phyloP scores from a whole-genome alignment of 495 filamentous ascomycete species.

The Letharia columbiana region DNA sequence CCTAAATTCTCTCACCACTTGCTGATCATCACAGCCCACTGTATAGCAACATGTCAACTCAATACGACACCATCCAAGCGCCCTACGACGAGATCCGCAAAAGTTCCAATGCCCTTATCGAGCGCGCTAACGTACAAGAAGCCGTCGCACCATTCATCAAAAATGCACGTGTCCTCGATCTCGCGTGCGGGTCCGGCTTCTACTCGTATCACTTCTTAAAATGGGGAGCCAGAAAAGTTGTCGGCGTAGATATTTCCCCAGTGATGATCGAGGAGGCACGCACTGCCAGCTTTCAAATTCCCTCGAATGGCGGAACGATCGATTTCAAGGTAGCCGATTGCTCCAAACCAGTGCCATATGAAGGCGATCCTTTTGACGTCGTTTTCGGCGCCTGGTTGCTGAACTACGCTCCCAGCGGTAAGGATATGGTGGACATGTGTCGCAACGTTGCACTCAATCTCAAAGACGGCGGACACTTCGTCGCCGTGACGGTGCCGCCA shows the following conservation, averaged over 20 bases:
- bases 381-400: constrained; percentile 35
- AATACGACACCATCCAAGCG: constrained; percentile 22
- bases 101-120: constrained; percentile 16
- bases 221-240: constrained; percentile 28
- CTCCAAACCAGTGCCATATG: constrained; percentile 15
- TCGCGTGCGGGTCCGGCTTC: constrained; percentile 29
- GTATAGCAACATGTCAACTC: constrained; percentile 18
- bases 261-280: constrained; percentile 30
- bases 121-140: constrained; percentile 24
- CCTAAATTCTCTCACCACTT: neutral
- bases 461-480: constrained; percentile 29
- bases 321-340: constrained; percentile 25
- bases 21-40: neutral
- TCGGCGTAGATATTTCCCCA: constrained; percentile 31
- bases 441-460: constrained; percentile 32
- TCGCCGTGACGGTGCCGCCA: constrained; percentile 28
- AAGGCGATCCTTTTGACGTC: constrained; percentile 33
- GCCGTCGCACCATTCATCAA: constrained; percentile 19
- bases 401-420: constrained; percentile 31
- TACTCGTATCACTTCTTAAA: constrained; percentile 23
- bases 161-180: constrained; percentile 27
- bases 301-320: constrained; percentile 1
- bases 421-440: constrained; percentile 30
- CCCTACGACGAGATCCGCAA: constrained; percentile 23
- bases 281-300: neutral